These are phyloP conservation scores for Chrysoporthe cubensis DNA, from an alignment of 2,329 filamentous ascomycete species.

Conservation along the genomic window DNA sequence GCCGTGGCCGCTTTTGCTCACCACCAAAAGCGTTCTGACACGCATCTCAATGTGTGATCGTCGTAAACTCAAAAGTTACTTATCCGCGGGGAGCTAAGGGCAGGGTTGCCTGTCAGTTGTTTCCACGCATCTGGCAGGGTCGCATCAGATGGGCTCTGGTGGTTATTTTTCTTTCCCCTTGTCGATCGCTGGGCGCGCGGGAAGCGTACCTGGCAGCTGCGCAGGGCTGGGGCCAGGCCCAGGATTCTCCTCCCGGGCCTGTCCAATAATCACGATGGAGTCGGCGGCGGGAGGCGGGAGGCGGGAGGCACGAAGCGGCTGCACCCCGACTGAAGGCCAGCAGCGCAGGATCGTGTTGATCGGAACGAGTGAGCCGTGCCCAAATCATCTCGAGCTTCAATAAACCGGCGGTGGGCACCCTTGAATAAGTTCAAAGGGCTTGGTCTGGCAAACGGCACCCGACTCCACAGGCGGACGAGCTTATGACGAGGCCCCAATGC, in stretches of 20 bases:
- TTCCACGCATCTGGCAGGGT: slow-evolving; percentile 24
- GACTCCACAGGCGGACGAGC: slow-evolving; percentile 2
- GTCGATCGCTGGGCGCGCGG: slow-evolving; percentile 3
- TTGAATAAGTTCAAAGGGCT: not conserved
- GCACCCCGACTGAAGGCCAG: not conserved
- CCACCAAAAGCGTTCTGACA: slow-evolving; percentile 16
- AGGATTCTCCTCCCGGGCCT: not conserved
- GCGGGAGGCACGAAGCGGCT: too few species aligned
- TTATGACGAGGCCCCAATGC: not conserved
- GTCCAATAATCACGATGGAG: not conserved
- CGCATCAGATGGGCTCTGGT: slow-evolving; percentile 19
- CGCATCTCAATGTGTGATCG: slow-evolving; percentile 22
- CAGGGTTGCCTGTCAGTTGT: slow-evolving; percentile 24
- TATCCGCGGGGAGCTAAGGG: slow-evolving; percentile 18
- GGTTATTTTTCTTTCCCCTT: not conserved
- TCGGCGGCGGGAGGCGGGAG: too few species aligned
- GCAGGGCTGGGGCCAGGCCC: slow-evolving; percentile 4
- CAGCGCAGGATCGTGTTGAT: not conserved
- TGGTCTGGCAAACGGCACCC: not conserved
- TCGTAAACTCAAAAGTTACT: slow-evolving; percentile 24
- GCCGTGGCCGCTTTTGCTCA: not conserved
- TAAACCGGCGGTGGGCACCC: slow-evolving; percentile 9
- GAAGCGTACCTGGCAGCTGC: slow-evolving; percentile 13
- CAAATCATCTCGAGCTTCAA: slow-evolving; percentile 3
- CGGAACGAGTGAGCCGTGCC: not conserved